Percentiles rank a stretch among this genome's conserved stretches.
Evolutionary conservation across 495 filamentous ascomycete species (phyloP).

Genomic region (Hypoxylon cercidicola): DNA sequence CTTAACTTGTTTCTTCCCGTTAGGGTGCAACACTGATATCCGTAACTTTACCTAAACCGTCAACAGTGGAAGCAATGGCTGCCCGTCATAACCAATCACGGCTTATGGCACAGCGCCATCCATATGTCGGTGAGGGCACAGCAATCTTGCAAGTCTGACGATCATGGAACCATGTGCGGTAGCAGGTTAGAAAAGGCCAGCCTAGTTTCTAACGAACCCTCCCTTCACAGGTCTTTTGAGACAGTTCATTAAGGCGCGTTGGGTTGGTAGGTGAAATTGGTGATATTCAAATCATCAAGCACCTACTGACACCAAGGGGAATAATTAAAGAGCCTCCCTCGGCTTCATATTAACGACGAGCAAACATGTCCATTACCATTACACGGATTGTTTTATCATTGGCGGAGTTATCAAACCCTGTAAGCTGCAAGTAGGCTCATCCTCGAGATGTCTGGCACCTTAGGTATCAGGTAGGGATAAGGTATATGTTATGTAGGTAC

Average conservation of each 20-base stretch:
- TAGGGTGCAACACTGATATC: neutral
- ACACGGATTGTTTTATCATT: too few species aligned
- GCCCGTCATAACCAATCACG: slow-evolving; percentile 22
- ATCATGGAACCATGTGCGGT: slow-evolving; percentile 30
- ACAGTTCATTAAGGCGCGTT: neutral
- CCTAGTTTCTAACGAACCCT: slow-evolving; percentile 6
- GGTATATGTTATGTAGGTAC: neutral
- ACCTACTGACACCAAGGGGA: too few species aligned
- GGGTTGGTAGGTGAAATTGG: too few species aligned
- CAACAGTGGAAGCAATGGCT: slow-evolving; percentile 7
- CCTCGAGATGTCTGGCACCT: neutral
- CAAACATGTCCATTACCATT: neutral
- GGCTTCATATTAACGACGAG: too few species aligned
- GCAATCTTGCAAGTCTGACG: slow-evolving; percentile 19
- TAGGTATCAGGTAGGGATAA: neutral
- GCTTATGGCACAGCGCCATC: slow-evolving; percentile 2
- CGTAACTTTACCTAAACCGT: slow-evolving; percentile 5
- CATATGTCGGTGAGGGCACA: slow-evolving; percentile 38
- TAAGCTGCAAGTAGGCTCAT: neutral
- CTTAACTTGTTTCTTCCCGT: too few species aligned
- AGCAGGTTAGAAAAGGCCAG: slow-evolving; percentile 6
- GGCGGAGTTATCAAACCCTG: too few species aligned
- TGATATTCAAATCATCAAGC: too few species aligned
- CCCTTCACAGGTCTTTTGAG: neutral
- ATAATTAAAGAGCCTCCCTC: too few species aligned